These are phyloP conservation scores for Chaetothyriales sp. DNA, from an alignment of 2,329 filamentous ascomycete genomes.

Conservation along the genomic window DNA sequence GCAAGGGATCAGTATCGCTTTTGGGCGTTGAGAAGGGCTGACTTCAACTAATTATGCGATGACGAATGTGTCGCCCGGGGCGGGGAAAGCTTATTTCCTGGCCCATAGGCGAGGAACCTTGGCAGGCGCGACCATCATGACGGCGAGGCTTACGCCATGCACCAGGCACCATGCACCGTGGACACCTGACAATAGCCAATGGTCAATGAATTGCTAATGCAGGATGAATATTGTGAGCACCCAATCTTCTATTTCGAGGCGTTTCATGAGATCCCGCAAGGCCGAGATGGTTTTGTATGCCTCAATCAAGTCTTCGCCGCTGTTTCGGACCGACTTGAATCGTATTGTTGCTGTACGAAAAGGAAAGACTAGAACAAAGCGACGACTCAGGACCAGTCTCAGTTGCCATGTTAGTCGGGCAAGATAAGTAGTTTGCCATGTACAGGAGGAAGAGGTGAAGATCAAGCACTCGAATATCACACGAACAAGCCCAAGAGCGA, in stretches of 20 bases:
- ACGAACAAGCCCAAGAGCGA: background rate
- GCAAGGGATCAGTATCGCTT: too few relatives aligned
- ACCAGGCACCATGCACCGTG: too few relatives aligned
- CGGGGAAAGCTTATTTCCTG: too few relatives aligned
- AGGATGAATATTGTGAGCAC: background rate
- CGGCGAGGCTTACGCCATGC: too few relatives aligned
- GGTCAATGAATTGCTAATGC: background rate
- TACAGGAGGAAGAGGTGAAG: too few relatives aligned
- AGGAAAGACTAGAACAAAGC: background rate
- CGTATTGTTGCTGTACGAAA: background rate
- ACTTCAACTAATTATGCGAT: too few relatives aligned
- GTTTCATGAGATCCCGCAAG: background rate
- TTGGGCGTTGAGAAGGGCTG: too few relatives aligned
- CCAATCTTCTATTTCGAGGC: background rate
- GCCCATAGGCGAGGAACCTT: too few relatives aligned
- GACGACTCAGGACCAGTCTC: background rate
- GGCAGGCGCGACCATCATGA: too few relatives aligned
- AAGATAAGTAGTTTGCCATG: background rate
- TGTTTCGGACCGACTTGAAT: background rate
- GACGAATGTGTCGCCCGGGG: too few relatives aligned
- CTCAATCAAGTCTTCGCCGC: background rate
- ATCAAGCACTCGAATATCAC: background rate
- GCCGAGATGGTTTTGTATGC: background rate
- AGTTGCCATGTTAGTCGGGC: background rate
- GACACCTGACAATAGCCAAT: background rate